Evolutionary conservation across 345 rosid species (phyloP), one percentile per base, ranked within the genome.

Genomic region (Pistacia integerrima): DNA sequence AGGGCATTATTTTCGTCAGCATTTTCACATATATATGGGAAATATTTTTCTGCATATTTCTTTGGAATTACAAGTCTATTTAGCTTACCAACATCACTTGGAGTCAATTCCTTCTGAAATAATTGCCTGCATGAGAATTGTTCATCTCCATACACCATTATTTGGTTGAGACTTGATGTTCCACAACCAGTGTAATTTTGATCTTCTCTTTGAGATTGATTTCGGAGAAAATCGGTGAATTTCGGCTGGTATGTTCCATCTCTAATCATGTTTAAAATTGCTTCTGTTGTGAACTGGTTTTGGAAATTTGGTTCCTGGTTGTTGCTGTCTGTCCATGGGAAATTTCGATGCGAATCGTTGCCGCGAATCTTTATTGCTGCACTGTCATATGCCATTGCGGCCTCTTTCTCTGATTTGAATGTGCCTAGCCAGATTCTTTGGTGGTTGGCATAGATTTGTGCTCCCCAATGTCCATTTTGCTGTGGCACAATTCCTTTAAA

Each of bases 61-160:
- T 93, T 92, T 0, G 97, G 98, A 68, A 92, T 89, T 36, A 95
- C 99, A 46, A 95, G 89, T 79, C 98, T 84, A 20, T 95, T 95
- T 5, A 95, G 94, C 60, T 89, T 91, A 2, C 98, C 97, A 3
- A 94, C 98, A 73, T 94, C 97, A 30, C 97, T 94, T 0, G 97
- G 95, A 2, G 97, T 94, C 22, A 94, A 80, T 62, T 90, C 89
- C 82, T 94, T 94, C 14, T 82, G 87, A 69, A 94, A 94, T 16
- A 94, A 86, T 68, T 71, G 80, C 56, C 78, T 78, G 76, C 85
- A 88, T 0, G 72, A 25, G 38, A 81, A 68, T n/a, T 65, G 77
- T 72, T 64, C 77, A 13, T 70, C 79, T 18, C 44, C 79, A 16
- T 76, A 75, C 48, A 69, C 68, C 65, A 72, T 22, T 30, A 55